Conservation (phyloP, 179 eudicot species). For the Sideroxylon spinosum region DNA sequence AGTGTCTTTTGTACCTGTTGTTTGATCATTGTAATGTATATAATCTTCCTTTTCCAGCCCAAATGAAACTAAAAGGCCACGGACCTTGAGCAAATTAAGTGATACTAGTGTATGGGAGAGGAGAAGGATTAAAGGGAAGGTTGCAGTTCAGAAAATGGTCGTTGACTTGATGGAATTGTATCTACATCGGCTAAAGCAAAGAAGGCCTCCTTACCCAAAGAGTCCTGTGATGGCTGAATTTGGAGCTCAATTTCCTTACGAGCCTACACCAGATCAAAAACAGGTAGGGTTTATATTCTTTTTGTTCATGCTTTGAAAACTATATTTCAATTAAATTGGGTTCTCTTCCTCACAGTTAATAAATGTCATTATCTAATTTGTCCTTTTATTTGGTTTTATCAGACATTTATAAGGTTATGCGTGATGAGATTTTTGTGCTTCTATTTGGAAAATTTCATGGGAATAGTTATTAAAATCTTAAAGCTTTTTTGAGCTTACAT, state of each 20-base stretch:
- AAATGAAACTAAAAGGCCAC: slow-evolving; percentile 75
- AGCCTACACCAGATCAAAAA: slow-evolving; percentile 93
- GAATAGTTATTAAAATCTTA: not conserved
- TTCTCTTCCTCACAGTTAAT: not conserved
- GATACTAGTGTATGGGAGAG: slow-evolving; percentile 85
- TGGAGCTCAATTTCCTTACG: slow-evolving; percentile 66
- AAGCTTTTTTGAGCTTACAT: slow-evolving; percentile 9
- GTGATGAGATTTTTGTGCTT: not conserved
- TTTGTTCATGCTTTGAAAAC: slow-evolving; percentile 1
- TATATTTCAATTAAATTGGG: not conserved
- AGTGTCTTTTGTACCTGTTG: not conserved
- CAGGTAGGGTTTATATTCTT: slow-evolving; percentile 43
- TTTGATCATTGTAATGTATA: not conserved
- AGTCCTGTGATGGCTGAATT: slow-evolving; percentile 60
- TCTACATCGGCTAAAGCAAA: slow-evolving; percentile 82
- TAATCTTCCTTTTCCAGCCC: slow-evolving; percentile 49
- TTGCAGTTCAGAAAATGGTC: slow-evolving; percentile 96
- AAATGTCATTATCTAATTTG: not conserved
- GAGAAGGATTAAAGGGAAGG: slow-evolving; percentile 86
- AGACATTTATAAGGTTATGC: not conserved
- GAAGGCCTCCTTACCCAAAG: slow-evolving; percentile 78
- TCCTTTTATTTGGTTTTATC: not conserved
- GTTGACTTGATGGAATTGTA: slow-evolving; percentile 95
- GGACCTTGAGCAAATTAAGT: slow-evolving; percentile 71
- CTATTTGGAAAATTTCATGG: not conserved